Evolutionary conservation across 2,329 filamentous ascomycete species (phyloP).

Genomic region (Sclerotinia nivalis): DNA sequence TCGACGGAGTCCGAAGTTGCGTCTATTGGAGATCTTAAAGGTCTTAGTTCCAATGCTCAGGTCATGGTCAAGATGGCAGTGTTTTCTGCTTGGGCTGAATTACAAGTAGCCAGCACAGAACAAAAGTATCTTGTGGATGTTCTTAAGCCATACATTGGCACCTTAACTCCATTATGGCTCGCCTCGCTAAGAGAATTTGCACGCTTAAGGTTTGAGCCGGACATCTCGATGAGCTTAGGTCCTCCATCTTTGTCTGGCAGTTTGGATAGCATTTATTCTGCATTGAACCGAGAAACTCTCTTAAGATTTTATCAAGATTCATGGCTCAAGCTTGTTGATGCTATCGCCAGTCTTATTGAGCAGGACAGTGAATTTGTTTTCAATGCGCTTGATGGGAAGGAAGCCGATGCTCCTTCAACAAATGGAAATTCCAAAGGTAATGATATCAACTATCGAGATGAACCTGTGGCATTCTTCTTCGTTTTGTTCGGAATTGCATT

Average conservation of each 20-base stretch:
- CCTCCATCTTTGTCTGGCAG: constrained; percentile 80
- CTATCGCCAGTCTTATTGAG: constrained; percentile 94
- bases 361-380: constrained; percentile 98
- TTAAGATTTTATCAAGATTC: constrained; percentile 96
- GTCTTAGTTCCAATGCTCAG: constrained; percentile 90
- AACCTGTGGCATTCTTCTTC: constrained; percentile 98
- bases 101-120: constrained; percentile 92
- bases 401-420: constrained; percentile 46
- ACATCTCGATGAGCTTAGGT: constrained; percentile 88
- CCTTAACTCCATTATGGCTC: constrained; percentile 89
- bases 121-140: constrained; percentile 88
- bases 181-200: constrained; percentile 93
- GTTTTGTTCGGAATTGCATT: constrained; percentile 96
- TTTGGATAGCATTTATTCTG: constrained; percentile 90
- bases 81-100: constrained; percentile 94
- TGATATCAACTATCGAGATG: constrained; percentile 96
- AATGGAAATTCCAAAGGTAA: constrained; percentile 59
- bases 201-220: constrained; percentile 88
- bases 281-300: constrained; percentile 89
- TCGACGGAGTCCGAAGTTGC: constrained; percentile 77
- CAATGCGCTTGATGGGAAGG: constrained; percentile 89
- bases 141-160: constrained; percentile 85
- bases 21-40: constrained; percentile 88
- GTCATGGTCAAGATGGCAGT: constrained; percentile 99
- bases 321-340: constrained; percentile 95